Percentiles rank a stretch among this genome's conserved stretches.
These are phyloP conservation scores for Rehmannia glutinosa DNA, from an alignment of 257 asterid genomes.

Conservation along the genomic window DNA sequence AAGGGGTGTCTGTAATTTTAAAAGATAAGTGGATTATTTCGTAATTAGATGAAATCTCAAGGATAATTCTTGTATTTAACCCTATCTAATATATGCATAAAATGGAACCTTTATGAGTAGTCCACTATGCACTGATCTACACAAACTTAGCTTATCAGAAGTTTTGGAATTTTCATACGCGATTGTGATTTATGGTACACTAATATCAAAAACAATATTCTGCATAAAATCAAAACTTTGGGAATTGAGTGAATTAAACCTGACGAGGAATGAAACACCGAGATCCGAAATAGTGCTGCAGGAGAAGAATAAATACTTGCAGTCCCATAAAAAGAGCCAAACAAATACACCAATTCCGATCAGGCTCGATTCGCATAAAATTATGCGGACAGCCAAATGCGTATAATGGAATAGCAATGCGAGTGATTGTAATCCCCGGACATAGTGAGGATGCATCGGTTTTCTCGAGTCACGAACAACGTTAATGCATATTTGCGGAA, in stretches of 20 bases:
- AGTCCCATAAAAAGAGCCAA: conserved; percentile 68
- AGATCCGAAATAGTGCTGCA: conserved; percentile 91
- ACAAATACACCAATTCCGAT: conserved; percentile 65
- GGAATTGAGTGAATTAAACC: conserved; percentile 38
- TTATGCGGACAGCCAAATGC: conserved; percentile 90
- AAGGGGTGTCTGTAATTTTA: too few species aligned
- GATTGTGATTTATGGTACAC: not conserved
- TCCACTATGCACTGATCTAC: too few species aligned
- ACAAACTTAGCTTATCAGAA: not conserved
- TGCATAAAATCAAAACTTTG: not conserved
- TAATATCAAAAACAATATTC: not conserved
- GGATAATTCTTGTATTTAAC: too few species aligned
- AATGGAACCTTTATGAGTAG: too few species aligned
- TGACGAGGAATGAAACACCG: conserved; percentile 94
- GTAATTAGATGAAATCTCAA: too few species aligned
- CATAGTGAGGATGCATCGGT: conserved; percentile 91
- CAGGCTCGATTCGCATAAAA: conserved; percentile 90
- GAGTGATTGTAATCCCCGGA: conserved; percentile 81
- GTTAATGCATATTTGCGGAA: conserved; percentile 82
- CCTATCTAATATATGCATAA: too few species aligned
- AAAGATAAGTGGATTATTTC: too few species aligned
- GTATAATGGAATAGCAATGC: conserved; percentile 82
- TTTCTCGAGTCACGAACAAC: conserved; percentile 86
- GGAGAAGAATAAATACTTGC: conserved; percentile 74
- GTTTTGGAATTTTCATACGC: not conserved